Evolutionary conservation across 1,284 basidiomycete genomes (phyloP).

Genomic region (Ustilago tritici): DNA sequence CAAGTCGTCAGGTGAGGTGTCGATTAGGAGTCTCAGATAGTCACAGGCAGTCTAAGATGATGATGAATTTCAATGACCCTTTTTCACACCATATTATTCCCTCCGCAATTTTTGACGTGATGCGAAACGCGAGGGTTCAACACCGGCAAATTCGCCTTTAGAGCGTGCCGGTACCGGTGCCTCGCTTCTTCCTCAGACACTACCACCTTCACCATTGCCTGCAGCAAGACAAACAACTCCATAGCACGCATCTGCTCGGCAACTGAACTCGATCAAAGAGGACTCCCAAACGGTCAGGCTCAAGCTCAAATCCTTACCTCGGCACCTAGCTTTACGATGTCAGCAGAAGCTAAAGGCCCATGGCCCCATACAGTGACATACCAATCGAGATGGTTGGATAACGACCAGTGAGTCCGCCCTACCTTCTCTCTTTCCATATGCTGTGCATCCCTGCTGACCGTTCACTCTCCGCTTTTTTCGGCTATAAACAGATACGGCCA

Average conservation of each 20-base stretch:
- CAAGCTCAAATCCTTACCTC: not conserved
- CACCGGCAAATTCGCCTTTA: not conserved
- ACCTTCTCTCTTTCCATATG: not conserved
- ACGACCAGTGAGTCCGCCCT: slow-evolving; percentile 44
- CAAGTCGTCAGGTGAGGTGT: too few species aligned
- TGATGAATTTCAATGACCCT: not conserved
- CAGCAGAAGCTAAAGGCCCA: slow-evolving; percentile 24
- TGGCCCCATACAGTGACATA: slow-evolving; percentile 39
- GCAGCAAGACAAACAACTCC: not conserved
- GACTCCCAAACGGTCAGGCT: not conserved
- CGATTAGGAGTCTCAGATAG: too few species aligned
- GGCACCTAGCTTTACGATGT: slow-evolving; percentile 6
- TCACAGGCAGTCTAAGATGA: too few species aligned
- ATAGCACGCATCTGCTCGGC: not conserved
- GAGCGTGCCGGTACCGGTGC: slow-evolving; percentile 4
- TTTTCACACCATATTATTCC: not conserved
- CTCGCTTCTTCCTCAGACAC: not conserved
- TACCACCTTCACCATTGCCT: not conserved
- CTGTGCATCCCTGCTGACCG: not conserved
- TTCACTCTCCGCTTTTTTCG: not conserved
- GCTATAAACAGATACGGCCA: slow-evolving; percentile 44
- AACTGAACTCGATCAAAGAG: not conserved
- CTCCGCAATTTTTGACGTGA: not conserved
- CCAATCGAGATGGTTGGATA: slow-evolving; percentile 57
- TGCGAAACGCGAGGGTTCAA: slow-evolving; percentile 11